Evolutionary conservation across 1,284 basidiomycete species (phyloP), one percentile per base, ranked within the genome.

Genomic region (Mycosarcoma mackinlayi): DNA sequence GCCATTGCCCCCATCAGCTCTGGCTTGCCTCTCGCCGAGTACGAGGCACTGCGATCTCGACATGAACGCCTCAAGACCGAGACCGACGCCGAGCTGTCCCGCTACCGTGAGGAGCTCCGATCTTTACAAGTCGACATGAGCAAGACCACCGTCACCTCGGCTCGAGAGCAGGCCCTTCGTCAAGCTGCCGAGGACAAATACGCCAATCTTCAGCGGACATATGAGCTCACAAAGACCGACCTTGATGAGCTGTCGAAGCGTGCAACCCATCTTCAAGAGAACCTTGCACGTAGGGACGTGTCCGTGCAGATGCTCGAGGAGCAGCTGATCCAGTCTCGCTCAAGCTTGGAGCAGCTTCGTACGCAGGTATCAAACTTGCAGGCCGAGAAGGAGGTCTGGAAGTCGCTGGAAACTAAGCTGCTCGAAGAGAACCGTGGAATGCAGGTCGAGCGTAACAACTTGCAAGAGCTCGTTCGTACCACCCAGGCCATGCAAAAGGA

Each of bases 401-500:
- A 75, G 51, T 58, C 61, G 2, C 48, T 73, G 19, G 73, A 76
- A 37, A 31, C 47, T 24, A 63, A 75, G 41, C 86, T 97, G 18
- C 87, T 91, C 7, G 90, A 93, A 47, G 94, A 97, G 84, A 93
- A 95, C 83, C 89, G 88, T 76, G 87, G 86, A 1, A 86, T 96
- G 1, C 85, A 90, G 6, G 85, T 89, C 70, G 94, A 97, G 80
- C 89, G 92, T 9, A 89, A 91, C 5, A 90, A 90, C 64, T 85
- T 97, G 9, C 89, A 91, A 18, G 91, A 93, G 78, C 86, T 96
- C 18, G 91, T 96, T 87, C 86, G 87, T 23, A 94, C 91, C 76
- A 89, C 94, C 25, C 92, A 93, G 83, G 90, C 88, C 76, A 93
- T 97, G 88, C 91, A 93, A 76, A 88, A 88, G 54, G 93, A 96